Evolutionary conservation across 805 yeast genomes (phyloP).

Genomic region (Suhomyces vadensis): DNA sequence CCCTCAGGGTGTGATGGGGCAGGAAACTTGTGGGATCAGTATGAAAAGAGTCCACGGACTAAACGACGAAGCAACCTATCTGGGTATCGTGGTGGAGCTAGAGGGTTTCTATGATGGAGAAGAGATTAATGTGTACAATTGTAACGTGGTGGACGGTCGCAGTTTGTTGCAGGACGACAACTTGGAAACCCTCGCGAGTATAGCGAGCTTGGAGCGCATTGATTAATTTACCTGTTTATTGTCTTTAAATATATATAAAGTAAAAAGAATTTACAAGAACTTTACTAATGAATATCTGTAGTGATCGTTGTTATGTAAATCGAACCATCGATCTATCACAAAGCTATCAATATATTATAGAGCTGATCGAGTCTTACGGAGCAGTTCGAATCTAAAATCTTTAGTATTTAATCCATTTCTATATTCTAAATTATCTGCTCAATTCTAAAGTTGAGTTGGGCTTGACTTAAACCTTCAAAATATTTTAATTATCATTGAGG

Average conservation of each 20-base stretch:
- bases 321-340: too few relatives aligned
- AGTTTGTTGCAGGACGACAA: slow-evolving; percentile 13
- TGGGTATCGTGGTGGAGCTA: slow-evolving; percentile 30
- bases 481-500: too few relatives aligned
- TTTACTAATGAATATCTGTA: too few relatives aligned
- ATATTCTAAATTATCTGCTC: too few relatives aligned
- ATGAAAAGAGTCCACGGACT: slow-evolving; percentile 2
- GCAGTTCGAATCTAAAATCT: too few relatives aligned
- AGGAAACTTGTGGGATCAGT: background rate
- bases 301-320: too few relatives aligned
- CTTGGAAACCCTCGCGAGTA: background rate
- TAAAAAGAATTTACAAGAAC: too few relatives aligned
- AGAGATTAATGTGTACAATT: slow-evolving; percentile 22
- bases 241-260: too few relatives aligned
- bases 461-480: too few relatives aligned
- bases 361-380: background rate
- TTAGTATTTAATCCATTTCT: too few relatives aligned
- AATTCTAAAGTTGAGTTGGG: too few relatives aligned
- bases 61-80: slow-evolving; percentile 10
- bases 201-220: background rate
- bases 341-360: background rate
- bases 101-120: slow-evolving; percentile 35
- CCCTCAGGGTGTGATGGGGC: slow-evolving; percentile 9
- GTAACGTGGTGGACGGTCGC: slow-evolving; percentile 19
- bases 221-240: too few relatives aligned